Conservation (phyloP, 148 eudicot species). For the Rheum nobile region DNA sequence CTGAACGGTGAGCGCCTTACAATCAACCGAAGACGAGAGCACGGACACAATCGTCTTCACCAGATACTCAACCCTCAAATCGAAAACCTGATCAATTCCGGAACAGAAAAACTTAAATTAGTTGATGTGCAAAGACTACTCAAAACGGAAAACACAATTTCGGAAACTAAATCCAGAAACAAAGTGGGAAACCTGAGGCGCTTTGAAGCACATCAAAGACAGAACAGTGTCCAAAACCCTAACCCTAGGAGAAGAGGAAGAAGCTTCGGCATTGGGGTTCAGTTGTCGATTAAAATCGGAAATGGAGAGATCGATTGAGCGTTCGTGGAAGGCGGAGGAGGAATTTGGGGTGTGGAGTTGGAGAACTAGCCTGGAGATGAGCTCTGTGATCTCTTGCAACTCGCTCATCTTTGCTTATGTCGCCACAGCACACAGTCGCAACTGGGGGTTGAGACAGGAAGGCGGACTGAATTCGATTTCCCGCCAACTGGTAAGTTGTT, state of each 20-base stretch:
- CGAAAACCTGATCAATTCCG: slow-evolving; percentile 30
- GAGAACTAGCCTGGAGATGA: slow-evolving; percentile 30
- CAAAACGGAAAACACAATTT: neutral
- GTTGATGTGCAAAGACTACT: neutral
- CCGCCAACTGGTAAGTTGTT: too few species aligned
- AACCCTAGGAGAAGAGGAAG: slow-evolving; percentile 17
- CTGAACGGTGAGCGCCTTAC: slow-evolving; percentile 21
- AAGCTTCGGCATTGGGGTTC: slow-evolving; percentile 20
- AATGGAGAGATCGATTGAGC: slow-evolving; percentile 14
- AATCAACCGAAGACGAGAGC: slow-evolving; percentile 28
- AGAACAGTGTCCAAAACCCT: slow-evolving; percentile 50
- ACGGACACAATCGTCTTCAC: slow-evolving; percentile 34
- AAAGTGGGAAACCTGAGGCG: slow-evolving; percentile 38
- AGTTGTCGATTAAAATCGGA: slow-evolving; percentile 28
- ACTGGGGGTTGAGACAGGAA: neutral
- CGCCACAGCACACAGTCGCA: neutral
- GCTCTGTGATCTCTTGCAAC: slow-evolving; percentile 28
- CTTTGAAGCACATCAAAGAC: slow-evolving; percentile 43
- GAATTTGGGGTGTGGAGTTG: slow-evolving; percentile 21
- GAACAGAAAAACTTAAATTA: neutral
- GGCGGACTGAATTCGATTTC: neutral
- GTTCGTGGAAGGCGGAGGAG: slow-evolving; percentile 16
- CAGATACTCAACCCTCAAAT: slow-evolving; percentile 24
- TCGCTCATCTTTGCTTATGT: slow-evolving; percentile 8
- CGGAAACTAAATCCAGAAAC: neutral